phyloP scores from a whole-genome alignment of 257 asterid species.

The Perilla frutescens region DNA sequence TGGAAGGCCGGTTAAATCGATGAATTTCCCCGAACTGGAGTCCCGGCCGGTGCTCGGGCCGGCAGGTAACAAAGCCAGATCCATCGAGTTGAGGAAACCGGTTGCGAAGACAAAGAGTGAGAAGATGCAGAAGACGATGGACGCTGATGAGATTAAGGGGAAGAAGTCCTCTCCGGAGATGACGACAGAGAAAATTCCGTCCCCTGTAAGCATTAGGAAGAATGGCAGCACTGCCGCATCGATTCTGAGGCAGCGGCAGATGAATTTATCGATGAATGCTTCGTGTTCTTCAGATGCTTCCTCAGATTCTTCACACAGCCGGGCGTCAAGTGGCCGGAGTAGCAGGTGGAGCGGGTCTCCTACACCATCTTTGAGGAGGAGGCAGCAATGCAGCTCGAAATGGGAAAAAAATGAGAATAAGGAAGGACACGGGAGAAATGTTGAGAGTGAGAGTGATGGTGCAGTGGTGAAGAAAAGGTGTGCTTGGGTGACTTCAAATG shows the following conservation, averaged over 20 bases:
- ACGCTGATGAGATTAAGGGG: conserved; percentile 48
- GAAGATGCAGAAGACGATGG: conserved; percentile 40
- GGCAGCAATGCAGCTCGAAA: conserved; percentile 50
- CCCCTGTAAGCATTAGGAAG: conserved; percentile 50
- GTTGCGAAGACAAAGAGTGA: conserved; percentile 29
- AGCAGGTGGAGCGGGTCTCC: conserved; percentile 47
- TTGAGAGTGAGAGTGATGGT: conserved; percentile 45
- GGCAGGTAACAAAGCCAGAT: conserved; percentile 72
- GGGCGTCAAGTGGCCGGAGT: conserved; percentile 74
- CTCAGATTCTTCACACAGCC: conserved; percentile 75
- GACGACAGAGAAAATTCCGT: conserved; percentile 39
- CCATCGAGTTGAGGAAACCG: conserved; percentile 53
- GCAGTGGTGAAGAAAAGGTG: conserved; percentile 68
- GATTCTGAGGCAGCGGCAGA: conserved; percentile 55
- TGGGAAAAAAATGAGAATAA: conserved; percentile 41
- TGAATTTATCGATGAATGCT: conserved; percentile 64
- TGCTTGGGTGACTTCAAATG: conserved; percentile 87
- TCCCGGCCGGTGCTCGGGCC: conserved; percentile 74
- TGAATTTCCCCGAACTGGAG: conserved; percentile 57
- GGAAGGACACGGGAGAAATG: conserved; percentile 40
- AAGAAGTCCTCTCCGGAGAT: conserved; percentile 49
- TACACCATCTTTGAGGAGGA: conserved; percentile 41
- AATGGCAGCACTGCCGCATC: conserved; percentile 48
- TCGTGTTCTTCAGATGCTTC: conserved; percentile 93
- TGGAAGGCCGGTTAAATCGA: conserved; percentile 63